phyloP scores from a whole-genome alignment of 805 yeast genomes.

The Yamadazyma sp. region DNA sequence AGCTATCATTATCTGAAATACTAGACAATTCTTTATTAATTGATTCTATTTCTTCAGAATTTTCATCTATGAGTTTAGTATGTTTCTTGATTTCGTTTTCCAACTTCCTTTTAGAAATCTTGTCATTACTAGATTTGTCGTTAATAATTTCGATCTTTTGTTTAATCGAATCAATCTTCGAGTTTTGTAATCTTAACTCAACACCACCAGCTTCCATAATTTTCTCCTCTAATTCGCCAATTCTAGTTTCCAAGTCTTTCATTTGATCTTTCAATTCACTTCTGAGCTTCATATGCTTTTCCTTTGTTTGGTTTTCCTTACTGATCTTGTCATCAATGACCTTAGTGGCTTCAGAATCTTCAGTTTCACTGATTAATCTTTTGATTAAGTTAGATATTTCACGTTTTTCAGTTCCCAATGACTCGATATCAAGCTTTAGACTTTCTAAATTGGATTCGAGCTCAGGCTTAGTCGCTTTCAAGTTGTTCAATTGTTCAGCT shows the following conservation, averaged over 20 bases:
- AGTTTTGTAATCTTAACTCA: slow-evolving; percentile 69
- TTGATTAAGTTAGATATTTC: slow-evolving; percentile 44
- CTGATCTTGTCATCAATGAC: slow-evolving; percentile 34
- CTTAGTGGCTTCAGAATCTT: slow-evolving; percentile 22
- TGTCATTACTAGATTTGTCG: slow-evolving; percentile 56
- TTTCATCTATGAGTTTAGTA: slow-evolving; percentile 43
- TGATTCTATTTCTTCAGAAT: slow-evolving; percentile 43
- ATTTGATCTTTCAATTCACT: slow-evolving; percentile 50
- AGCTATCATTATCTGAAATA: slow-evolving; percentile 18
- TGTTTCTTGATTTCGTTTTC: slow-evolving; percentile 62
- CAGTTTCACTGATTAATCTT: slow-evolving; percentile 40
- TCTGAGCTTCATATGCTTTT: slow-evolving; percentile 15
- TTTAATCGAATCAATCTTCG: slow-evolving; percentile 73
- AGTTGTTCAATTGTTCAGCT: slow-evolving; percentile 52
- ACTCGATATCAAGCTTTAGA: slow-evolving; percentile 59
- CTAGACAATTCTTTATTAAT: slow-evolving; percentile 23
- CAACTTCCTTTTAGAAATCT: slow-evolving; percentile 54
- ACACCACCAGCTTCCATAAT: slow-evolving; percentile 93
- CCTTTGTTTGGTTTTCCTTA: slow-evolving; percentile 16
- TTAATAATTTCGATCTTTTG: slow-evolving; percentile 61
- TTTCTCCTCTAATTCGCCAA: slow-evolving; percentile 63
- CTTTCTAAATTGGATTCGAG: slow-evolving; percentile 61
- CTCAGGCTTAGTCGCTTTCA: slow-evolving; percentile 68
- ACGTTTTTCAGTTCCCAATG: slow-evolving; percentile 51
- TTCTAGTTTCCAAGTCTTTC: slow-evolving; percentile 50